Evolutionary conservation across 116 monocot species (phyloP), one percentile per base, ranked within the genome.

Genomic region (Cymodocea nodosa): DNA sequence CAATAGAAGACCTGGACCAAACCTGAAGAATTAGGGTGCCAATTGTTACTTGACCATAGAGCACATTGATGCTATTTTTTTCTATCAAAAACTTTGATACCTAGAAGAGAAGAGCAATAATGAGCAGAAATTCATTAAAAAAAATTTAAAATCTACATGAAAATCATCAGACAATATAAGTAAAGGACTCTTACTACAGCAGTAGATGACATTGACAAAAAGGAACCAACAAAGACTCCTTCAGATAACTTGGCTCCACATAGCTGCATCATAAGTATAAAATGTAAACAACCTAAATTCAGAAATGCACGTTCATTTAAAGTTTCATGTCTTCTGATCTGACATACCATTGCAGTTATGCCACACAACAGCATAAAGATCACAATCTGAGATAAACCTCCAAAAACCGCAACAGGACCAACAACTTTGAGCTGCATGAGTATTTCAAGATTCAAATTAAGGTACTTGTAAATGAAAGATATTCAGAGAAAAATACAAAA

Each of bases 21-120:
- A 95, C 95, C 95, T 97, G 95, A 70, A 97, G 85, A 82, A 97
- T 97, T 40, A 97, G 85, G 51, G 95, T 97, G 30, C 95, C 95
- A 69, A 97, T 87, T 57, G 85, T 90, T 48, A 97, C 90, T 88
- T 97, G 95, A 76, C 87, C 87, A 85, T 90, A 67, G 73, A 90
- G 79, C 64, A 77, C 64, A 76, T 80, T 90, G 23, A 70, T 81
- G 65, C 75, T 87, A 65, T 70, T 82, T 79, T 67, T 97, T 74
- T 90, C 95, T 39, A 84, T 79, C 36, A 97, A 68, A 80, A 87
- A 97, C 71, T 97, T 97, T 56, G 91, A 97, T 68, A 97, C 95
- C 95, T 97, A 67, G 64, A 22, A 44, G 8, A 34, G 56, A 35
- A 65, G 48, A 9, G 40, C 16, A 60, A 79, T 39, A 11, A 51